Conservation (phyloP, 2,329 filamentous ascomycete genomes). For the Sporothrix humicola region DNA sequence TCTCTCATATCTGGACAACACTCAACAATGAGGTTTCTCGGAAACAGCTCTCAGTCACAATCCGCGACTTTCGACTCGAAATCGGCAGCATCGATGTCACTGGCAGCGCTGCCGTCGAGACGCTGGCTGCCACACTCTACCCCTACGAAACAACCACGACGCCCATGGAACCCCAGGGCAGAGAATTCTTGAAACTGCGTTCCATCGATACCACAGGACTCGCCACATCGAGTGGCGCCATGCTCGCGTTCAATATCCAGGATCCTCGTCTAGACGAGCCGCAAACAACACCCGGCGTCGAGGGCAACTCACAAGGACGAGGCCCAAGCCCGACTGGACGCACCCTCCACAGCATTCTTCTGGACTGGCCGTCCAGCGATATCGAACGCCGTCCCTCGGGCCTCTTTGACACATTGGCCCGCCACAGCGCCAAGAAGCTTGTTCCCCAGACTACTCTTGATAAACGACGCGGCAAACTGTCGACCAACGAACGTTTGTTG, state of each 20-base stretch:
- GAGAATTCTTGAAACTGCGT: conserved; percentile 58
- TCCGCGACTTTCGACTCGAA: conserved; percentile 74
- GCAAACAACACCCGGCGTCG: conserved; percentile 35
- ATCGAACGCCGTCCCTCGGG: conserved; percentile 50
- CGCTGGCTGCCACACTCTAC: conserved; percentile 71
- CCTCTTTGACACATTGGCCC: conserved; percentile 71
- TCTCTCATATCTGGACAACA: conserved; percentile 70
- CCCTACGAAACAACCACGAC: conserved; percentile 49
- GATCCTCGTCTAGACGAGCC: conserved; percentile 85
- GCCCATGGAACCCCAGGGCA: conserved; percentile 49
- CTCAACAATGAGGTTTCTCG: conserved; percentile 61
- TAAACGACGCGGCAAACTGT: conserved; percentile 67
- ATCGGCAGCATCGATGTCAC: conserved; percentile 64
- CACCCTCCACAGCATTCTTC: conserved; percentile 51
- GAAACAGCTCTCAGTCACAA: conserved; percentile 64
- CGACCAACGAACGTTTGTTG: conserved; percentile 64
- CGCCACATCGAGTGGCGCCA: conserved; percentile 69
- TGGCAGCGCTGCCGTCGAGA: conserved; percentile 77
- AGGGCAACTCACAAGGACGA: conserved; percentile 39
- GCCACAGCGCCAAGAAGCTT: conserved; percentile 68
- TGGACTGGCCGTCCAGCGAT: conserved; percentile 38
- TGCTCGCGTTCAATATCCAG: conserved; percentile 73
- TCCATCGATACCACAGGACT: conserved; percentile 69
- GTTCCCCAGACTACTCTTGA: conserved; percentile 83
- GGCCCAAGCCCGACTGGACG: conserved; percentile 64